Conservation (phyloP, 371 early-diverging fungal species). For the Actinomortierella wolfii region DNA sequence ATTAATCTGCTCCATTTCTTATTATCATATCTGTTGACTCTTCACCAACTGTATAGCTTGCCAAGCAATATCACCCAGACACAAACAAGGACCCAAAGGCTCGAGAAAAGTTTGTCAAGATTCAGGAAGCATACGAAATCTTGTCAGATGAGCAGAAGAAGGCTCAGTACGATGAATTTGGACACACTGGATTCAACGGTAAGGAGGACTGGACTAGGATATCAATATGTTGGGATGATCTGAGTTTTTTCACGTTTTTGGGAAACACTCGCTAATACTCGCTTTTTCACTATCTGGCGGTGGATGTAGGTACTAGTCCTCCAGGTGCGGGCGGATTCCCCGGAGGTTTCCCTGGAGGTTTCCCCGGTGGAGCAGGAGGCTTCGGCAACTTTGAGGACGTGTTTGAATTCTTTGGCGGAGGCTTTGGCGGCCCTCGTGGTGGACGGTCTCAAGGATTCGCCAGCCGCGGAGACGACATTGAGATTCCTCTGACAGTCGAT, state of each 20-base stretch:
- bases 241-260: background rate
- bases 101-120: constrained; percentile 94
- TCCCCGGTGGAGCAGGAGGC: constrained; percentile 39
- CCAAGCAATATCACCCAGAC: constrained; percentile 96
- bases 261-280: constrained; percentile 4
- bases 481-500: constrained; percentile 58
- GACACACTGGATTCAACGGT: constrained; percentile 66
- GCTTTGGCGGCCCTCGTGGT: constrained; percentile 55
- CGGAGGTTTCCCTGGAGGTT: constrained; percentile 56
- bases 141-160: constrained; percentile 90
- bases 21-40: background rate
- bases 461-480: constrained; percentile 47
- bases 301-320: constrained; percentile 50
- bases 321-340: constrained; percentile 62
- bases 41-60: constrained; percentile 58
- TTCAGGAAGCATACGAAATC: constrained; percentile 96
- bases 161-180: constrained; percentile 90
- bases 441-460: constrained; percentile 49
- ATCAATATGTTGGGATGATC: background rate
- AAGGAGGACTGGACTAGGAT: constrained; percentile 16
- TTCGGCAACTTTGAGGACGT: constrained; percentile 71
- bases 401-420: constrained; percentile 76
- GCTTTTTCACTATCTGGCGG: background rate
- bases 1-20: constrained; percentile 4
- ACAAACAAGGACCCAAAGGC: constrained; percentile 90